Base-by-base conservation (phyloP, 2,329 filamentous ascomycete species). In the Tolypocladium cylindrosporum region DNA sequence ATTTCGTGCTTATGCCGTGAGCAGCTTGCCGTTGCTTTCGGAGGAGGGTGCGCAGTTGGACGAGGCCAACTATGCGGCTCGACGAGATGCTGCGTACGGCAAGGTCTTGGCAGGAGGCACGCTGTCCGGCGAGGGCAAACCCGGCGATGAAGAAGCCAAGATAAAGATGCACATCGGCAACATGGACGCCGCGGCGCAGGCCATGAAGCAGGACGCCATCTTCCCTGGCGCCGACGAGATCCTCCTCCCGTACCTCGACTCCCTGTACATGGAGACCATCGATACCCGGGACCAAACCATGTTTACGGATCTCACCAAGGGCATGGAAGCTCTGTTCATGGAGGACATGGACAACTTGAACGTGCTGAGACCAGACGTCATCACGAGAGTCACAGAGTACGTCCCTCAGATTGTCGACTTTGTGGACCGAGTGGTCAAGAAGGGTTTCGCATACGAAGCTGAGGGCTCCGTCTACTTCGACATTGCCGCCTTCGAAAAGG, bases 381-480 rank as follows among this genome's bases (percentile, higher is more conserved):
- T 96, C 34, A 96, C 91, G 0, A 80, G 92, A 58, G 93, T 97
- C n/a, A 96, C 91, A 1, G 91, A 96, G 66, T 97, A 94, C 65
- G 89, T 93, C 4, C 86, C 87, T 0, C 86, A 96, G 67, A 97
- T 97, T 67, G 90, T 89, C 52, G 77, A 82, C 11, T 97, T 96
- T 62, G 90, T 97, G 0, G 83, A 93, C 66, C 85, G 82, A 62
- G 90, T 96, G 58, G 84, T 95, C 27, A 77, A 88, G 55, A 96
- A 96, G 68, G 88, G 89, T 0, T 97, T 92, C 65, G 93, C 87
- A 1, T 97, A 97, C 64, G 80, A 84, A 66, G 75, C 79, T 0
- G 89, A 94, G 64, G 92, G 91, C 0, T 96, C 90, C 0, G 91
- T 97, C 0, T 97, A 97, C 73, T 97, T 97, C 62, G 93, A 97